These are phyloP conservation scores for Penicillium sp. DNA, from an alignment of 2,329 filamentous ascomycete genomes.

Conservation along the genomic window DNA sequence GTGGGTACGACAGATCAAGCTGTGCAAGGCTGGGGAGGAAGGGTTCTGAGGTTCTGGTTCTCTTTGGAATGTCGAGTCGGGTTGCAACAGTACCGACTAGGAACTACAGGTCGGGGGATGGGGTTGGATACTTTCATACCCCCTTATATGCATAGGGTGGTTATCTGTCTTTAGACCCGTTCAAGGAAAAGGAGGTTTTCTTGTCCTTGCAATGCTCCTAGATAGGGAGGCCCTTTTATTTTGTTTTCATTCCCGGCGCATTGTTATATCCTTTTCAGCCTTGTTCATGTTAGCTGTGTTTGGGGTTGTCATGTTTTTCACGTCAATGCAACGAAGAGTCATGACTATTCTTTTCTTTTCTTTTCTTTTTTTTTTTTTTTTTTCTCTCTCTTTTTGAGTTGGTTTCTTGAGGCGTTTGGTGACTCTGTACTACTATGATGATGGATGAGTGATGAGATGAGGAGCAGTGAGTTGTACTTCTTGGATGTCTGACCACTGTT, in stretches of 20 bases:
- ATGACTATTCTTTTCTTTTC: slow-evolving; percentile 26
- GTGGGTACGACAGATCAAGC: slow-evolving; percentile 95
- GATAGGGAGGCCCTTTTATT: slow-evolving; percentile 17
- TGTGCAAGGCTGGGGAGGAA: slow-evolving; percentile 95
- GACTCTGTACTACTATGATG: not conserved
- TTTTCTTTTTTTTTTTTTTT: slow-evolving; percentile 4
- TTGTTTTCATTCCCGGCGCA: slow-evolving; percentile 17
- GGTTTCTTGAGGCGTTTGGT: not conserved
- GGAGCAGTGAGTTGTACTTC: not conserved
- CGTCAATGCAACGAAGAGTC: slow-evolving; percentile 40
- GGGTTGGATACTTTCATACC: not conserved
- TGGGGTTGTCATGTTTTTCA: slow-evolving; percentile 31
- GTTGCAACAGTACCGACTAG: not conserved
- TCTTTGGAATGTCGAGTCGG: not conserved
- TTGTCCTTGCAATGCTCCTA: slow-evolving; percentile 19
- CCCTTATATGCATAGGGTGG: slow-evolving; percentile 14
- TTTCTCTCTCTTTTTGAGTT: slow-evolving; percentile 12
- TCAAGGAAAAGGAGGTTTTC: slow-evolving; percentile 6
- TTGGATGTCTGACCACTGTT: not conserved
- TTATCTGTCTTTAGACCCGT: slow-evolving; percentile 17
- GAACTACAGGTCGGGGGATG: not conserved
- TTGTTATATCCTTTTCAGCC: slow-evolving; percentile 15
- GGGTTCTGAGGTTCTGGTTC: slow-evolving; percentile 59
- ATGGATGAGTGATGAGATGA: not conserved
- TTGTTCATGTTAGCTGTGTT: slow-evolving; percentile 24